These are phyloP conservation scores for Claviceps paspali DNA, from an alignment of 2,329 filamentous ascomycete genomes.

Conservation along the genomic window DNA sequence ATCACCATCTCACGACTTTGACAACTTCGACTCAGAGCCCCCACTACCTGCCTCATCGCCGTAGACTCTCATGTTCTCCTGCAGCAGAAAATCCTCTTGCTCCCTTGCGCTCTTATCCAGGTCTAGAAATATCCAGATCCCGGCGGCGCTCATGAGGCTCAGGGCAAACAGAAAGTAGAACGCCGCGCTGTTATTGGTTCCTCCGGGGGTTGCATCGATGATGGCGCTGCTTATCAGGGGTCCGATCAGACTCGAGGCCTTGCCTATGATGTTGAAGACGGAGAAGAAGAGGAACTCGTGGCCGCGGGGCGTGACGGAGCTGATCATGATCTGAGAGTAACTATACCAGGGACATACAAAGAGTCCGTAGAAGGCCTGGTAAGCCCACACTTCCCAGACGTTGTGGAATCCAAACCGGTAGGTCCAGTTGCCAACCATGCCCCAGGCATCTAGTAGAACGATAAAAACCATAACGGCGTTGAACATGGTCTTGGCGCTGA, in stretches of 20 bases:
- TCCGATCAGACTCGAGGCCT: conserved; percentile 53
- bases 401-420: conserved; percentile 28
- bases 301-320: conserved; percentile 50
- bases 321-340: conserved; percentile 57
- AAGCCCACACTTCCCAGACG: conserved; percentile 30
- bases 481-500: conserved; percentile 55
- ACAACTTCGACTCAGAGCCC: neutral
- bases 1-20: neutral
- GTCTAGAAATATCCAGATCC: conserved; percentile 41
- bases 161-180: conserved; percentile 52
- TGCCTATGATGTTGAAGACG: conserved; percentile 53
- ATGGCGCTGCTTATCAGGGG: conserved; percentile 55
- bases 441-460: conserved; percentile 38
- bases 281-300: conserved; percentile 59
- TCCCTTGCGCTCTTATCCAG: conserved; percentile 43
- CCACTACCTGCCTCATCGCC: neutral
- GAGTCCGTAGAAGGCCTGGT: conserved; percentile 44
- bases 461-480: conserved; percentile 46
- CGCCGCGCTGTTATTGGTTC: conserved; percentile 42
- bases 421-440: conserved; percentile 32
- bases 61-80: conserved; percentile 13
- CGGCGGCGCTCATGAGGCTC: conserved; percentile 36
- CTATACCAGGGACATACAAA: conserved; percentile 57
- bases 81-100: conserved; percentile 37
- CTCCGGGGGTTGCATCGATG: conserved; percentile 41